Evolutionary conservation across 2,329 filamentous ascomycete species (phyloP).

Genomic region (Aureobasidium melanogenum): DNA sequence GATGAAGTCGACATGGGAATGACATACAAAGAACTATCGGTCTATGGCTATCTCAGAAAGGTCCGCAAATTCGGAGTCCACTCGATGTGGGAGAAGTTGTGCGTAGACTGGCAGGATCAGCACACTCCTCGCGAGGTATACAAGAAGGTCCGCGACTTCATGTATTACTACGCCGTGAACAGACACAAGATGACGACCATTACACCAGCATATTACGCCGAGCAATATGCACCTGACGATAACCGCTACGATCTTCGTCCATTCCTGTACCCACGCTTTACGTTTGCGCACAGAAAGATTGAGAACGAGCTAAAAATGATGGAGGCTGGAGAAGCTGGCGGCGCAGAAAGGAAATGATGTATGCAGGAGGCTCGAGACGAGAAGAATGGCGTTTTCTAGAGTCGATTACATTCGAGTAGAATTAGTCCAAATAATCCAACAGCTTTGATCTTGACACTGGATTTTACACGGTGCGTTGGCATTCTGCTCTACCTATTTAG

Average conservation of each 20-base stretch:
- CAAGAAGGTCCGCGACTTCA: conserved; percentile 36
- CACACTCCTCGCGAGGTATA: conserved; percentile 25
- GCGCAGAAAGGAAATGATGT: neutral
- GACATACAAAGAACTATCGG: conserved; percentile 45
- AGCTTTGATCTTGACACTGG: neutral
- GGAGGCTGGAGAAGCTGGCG: conserved; percentile 26
- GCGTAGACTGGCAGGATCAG: conserved; percentile 41
- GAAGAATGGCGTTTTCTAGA: neutral
- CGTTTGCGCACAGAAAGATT: conserved; percentile 41
- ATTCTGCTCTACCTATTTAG: neutral
- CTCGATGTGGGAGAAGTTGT: conserved; percentile 45
- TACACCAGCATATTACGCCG: conserved; percentile 20
- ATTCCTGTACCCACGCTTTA: conserved; percentile 45
- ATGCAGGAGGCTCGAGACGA: neutral
- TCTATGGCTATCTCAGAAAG: conserved; percentile 47
- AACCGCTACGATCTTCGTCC: conserved; percentile 49
- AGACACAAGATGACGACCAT: conserved; percentile 54
- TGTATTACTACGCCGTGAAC: conserved; percentile 54
- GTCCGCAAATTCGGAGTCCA: conserved; percentile 46
- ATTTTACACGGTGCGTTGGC: neutral
- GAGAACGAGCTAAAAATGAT: conserved; percentile 37
- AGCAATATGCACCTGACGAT: conserved; percentile 25
- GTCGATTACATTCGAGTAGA: neutral
- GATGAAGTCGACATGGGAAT: conserved; percentile 49
- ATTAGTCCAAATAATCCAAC: neutral